Evolutionary conservation across 768 basidiomycete genomes (phyloP).

Genomic region (Leucocoprinus birnbaumii): DNA sequence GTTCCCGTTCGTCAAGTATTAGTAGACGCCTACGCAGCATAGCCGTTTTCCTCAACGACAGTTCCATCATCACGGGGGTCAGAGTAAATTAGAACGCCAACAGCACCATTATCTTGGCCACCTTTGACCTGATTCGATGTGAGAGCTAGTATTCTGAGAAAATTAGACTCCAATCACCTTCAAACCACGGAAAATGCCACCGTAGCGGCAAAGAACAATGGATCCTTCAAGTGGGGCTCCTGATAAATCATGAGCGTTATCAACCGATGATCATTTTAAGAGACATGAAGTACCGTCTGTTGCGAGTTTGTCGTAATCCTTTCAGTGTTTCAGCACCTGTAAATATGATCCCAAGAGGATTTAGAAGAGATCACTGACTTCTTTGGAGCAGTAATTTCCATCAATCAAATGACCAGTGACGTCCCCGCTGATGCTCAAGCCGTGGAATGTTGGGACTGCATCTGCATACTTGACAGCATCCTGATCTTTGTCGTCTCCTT

Average conservation of each 20-base stretch:
- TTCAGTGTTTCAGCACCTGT: no score
- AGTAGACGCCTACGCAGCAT: slow-evolving; percentile 32
- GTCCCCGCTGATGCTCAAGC: slow-evolving; percentile 73
- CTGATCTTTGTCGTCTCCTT: slow-evolving; percentile 60
- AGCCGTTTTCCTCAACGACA: slow-evolving; percentile 74
- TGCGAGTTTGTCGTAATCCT: slow-evolving; percentile 53
- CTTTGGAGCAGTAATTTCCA: slow-evolving; percentile 76
- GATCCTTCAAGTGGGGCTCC: slow-evolving; percentile 74
- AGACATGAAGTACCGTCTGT: slow-evolving; percentile 26
- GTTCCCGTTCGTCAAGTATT: background rate
- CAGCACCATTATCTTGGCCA: slow-evolving; percentile 78
- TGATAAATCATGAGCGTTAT: no score
- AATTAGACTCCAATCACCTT: slow-evolving; percentile 50
- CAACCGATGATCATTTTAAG: no score
- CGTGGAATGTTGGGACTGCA: slow-evolving; percentile 81
- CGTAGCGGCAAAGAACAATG: slow-evolving; percentile 77
- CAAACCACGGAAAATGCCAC: slow-evolving; percentile 78
- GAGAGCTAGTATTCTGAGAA: background rate
- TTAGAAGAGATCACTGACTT: slow-evolving; percentile 31
- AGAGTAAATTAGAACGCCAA: slow-evolving; percentile 74
- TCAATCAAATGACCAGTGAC: slow-evolving; percentile 71
- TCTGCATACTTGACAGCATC: slow-evolving; percentile 66
- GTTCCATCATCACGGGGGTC: slow-evolving; percentile 83
- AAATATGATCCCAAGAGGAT: no score
- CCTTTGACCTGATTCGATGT: slow-evolving; percentile 56